Evolutionary conservation across 331 rosid species (phyloP).

Genomic region (Malus hybrid): DNA sequence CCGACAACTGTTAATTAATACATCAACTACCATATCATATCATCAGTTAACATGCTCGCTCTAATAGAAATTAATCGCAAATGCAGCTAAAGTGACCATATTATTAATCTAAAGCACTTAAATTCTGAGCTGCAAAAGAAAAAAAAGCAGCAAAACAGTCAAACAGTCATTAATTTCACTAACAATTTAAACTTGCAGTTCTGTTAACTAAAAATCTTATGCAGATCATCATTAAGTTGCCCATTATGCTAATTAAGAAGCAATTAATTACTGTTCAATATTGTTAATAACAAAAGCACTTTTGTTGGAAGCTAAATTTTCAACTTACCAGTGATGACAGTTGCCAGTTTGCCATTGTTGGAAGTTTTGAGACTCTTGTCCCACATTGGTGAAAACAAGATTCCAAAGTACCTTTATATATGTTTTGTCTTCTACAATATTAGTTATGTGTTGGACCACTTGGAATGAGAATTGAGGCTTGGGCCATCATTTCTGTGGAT

Average conservation of each 20-base stretch:
- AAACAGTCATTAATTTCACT: background rate
- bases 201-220: background rate
- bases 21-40: background rate
- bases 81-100: background rate
- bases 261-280: background rate
- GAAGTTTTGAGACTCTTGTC: too few species aligned
- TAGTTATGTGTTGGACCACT: too few species aligned
- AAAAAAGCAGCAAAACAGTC: background rate
- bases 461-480: too few species aligned
- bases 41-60: background rate
- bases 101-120: background rate
- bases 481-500: too few species aligned
- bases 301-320: background rate
- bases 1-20: background rate
- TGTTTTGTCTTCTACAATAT: too few species aligned
- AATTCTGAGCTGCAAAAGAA: background rate
- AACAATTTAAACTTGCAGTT: background rate
- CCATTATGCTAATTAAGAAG: background rate
- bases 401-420: too few species aligned
- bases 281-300: background rate
- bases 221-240: background rate
- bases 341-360: constrained; percentile 59
- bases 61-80: background rate
- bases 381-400: too few species aligned
- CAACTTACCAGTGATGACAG: constrained; percentile 73